These are phyloP conservation scores for Colletotrichum spaethianum DNA, from an alignment of 2,329 filamentous ascomycete genomes.

Conservation along the genomic window DNA sequence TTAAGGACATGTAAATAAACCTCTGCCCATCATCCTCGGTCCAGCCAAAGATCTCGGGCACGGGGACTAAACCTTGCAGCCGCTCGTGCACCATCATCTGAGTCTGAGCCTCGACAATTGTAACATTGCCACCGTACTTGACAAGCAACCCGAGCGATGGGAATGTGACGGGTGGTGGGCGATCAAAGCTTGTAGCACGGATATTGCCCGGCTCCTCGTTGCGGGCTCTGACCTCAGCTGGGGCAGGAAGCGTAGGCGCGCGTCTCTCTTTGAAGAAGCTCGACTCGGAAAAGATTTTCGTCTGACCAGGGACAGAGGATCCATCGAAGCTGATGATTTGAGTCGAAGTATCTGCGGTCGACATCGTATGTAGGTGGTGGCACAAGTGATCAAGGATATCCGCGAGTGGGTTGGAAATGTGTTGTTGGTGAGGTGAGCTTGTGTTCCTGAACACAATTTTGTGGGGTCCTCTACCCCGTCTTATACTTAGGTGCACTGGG, in stretches of 20 bases:
- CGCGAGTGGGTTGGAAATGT: not conserved
- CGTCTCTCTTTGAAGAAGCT: not conserved
- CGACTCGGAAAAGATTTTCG: not conserved
- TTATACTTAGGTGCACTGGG: not conserved
- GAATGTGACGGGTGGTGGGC: not conserved
- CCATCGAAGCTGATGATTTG: not conserved
- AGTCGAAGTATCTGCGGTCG: not conserved
- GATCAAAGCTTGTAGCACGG: not conserved
- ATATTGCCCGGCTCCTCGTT: not conserved
- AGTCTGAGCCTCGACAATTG: not conserved
- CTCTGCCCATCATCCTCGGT: not conserved
- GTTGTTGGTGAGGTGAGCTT: not conserved
- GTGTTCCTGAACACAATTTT: not conserved
- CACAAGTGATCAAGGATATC: not conserved
- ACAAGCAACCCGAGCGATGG: not conserved
- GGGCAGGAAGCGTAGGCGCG: not conserved
- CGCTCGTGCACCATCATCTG: not conserved
- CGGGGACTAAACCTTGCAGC: not conserved
- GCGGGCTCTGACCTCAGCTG: constrained; percentile 6
- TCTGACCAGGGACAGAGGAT: not conserved
- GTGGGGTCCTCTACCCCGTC: not conserved
- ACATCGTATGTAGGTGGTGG: not conserved
- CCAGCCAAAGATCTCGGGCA: constrained; percentile 3
- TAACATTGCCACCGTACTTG: not conserved
- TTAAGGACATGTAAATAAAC: not conserved